phyloP scores from a whole-genome alignment of 345 rosid species.

The Arabidopsis suecica region DNA sequence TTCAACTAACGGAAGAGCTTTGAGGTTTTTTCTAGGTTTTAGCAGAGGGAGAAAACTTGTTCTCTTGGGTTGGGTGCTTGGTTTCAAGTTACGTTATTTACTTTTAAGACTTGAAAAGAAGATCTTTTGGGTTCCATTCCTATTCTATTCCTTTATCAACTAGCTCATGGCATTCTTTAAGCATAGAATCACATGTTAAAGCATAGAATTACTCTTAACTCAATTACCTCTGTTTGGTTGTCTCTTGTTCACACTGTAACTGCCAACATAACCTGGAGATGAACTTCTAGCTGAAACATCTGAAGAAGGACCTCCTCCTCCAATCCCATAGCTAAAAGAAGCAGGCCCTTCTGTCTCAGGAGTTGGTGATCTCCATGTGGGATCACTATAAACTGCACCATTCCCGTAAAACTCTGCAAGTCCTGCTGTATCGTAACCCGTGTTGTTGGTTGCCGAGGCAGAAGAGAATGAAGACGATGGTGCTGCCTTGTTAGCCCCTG shows the following conservation, averaged over 20 bases:
- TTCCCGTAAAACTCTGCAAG: conserved; percentile 68
- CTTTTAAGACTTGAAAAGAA: not conserved
- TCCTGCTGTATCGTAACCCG: conserved; percentile 61
- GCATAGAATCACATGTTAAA: conserved; percentile 29
- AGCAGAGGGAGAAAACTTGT: not conserved
- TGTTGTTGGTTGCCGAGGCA: conserved; percentile 44
- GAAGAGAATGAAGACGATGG: conserved; percentile 72
- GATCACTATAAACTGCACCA: conserved; percentile 71
- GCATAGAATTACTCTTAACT: conserved; percentile 17
- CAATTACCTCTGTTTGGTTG: conserved; percentile 87
- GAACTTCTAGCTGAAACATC: conserved; percentile 71
- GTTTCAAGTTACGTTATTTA: conserved; percentile 17
- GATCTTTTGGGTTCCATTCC: not conserved
- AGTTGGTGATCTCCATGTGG: conserved; percentile 79
- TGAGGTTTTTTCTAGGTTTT: not conserved
- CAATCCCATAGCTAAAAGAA: conserved; percentile 72
- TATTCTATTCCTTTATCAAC: conserved; percentile 15
- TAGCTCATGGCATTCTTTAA: conserved; percentile 22
- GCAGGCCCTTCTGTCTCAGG: conserved; percentile 71
- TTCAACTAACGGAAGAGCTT: not conserved
- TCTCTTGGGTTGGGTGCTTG: not conserved
- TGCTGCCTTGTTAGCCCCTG: conserved; percentile 49
- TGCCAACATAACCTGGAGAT: conserved; percentile 71
- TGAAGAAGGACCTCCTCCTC: conserved; percentile 61
- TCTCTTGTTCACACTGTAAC: conserved; percentile 76